A percentile compares a stretch with the other conserved stretches of the same genome.
These are phyloP conservation scores for Canariomyces notabilis DNA, from an alignment of 2,329 filamentous ascomycete species.

Conservation along the genomic window DNA sequence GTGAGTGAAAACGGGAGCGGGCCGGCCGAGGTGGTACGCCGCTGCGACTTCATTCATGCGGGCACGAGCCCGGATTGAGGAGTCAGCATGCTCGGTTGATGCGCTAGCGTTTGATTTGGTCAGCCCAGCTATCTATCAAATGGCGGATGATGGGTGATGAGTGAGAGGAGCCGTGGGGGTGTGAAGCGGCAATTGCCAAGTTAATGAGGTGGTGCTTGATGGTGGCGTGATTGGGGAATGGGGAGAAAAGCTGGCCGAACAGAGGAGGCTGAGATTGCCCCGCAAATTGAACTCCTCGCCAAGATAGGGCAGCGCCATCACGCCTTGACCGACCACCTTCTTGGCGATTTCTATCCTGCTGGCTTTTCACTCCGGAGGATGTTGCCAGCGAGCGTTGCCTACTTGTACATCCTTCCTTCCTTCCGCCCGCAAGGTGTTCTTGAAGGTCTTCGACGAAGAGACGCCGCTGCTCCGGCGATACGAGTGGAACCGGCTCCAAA, in stretches of 20 bases:
- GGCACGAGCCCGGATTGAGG: too few species aligned
- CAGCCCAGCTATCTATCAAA: not conserved
- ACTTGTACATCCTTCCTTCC: too few species aligned
- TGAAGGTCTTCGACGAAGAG: too few species aligned
- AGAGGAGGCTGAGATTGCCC: conserved; percentile 8
- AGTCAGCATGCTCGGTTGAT: too few species aligned
- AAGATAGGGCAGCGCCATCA: conserved; percentile 1
- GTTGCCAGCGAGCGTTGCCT: too few species aligned
- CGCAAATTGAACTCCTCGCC: not conserved
- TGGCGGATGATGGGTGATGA: not conserved
- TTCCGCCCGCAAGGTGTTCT: too few species aligned
- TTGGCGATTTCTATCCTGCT: not conserved
- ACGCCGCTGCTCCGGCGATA: too few species aligned
- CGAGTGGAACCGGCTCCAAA: too few species aligned
- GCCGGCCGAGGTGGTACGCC: not conserved
- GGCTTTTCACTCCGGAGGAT: not conserved
- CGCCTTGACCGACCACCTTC: conserved; percentile 7
- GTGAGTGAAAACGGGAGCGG: conserved; percentile 9
- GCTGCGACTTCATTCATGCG: too few species aligned
- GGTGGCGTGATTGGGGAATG: conserved; percentile 15
- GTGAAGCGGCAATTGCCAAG: conserved; percentile 10
- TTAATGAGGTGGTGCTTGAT: conserved; percentile 6
- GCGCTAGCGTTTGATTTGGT: too few species aligned
- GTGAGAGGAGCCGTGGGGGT: conserved; percentile 18
- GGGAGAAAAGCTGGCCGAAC: not conserved